Base-by-base conservation (phyloP, 345 rosid genomes). In the Ceriops decandra region DNA sequence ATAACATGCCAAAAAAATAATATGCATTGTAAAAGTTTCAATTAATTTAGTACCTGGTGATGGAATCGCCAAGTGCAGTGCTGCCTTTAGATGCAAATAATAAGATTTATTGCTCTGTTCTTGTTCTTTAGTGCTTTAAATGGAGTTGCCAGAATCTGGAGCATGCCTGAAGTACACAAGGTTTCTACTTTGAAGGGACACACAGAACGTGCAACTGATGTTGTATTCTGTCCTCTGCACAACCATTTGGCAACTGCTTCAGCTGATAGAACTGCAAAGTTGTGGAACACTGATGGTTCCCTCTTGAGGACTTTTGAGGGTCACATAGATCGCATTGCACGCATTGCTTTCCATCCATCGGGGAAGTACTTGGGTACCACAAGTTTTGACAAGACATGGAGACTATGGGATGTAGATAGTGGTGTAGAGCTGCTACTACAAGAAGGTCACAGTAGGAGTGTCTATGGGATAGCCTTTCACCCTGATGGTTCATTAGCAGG, bases 341-440 rank as follows among this genome's bases (percentile, higher is more conserved):
- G 93, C 0, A 77, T 95, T 72, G 90, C 86, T 61, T 95, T 95
- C 80, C 99, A 92, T 84, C 97, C 99, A 57, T 88, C 96, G 32
- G 98, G 99, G 66, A 90, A 85, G 46, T 95, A 92, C 75, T 74
- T 95, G 56, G 98, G 92, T 19, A 90, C 99, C 10, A 84, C 99
- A 62, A 88, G 98, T 84, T 95, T 86, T 71, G 99, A 95, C 79
- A 95, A 87, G 81, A 95, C 98, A 9, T 92, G 98, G 99, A 90
- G 99, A 82, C 71, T 92, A 68, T 95, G 98, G 98, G 98, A 92
- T 74, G 56, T 92, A 33, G 86, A 87, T 68, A 86, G 87, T 46
- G 97, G 97, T 32, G 80, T 68, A 36, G 99, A 92, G 84, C 80
- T 95, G 82, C 91, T 92, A 67, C 92, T 95, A 72, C 99, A 95